These are phyloP conservation scores for Rhododendron vialii DNA, from an alignment of 148 eudicot species.

Conservation along the genomic window DNA sequence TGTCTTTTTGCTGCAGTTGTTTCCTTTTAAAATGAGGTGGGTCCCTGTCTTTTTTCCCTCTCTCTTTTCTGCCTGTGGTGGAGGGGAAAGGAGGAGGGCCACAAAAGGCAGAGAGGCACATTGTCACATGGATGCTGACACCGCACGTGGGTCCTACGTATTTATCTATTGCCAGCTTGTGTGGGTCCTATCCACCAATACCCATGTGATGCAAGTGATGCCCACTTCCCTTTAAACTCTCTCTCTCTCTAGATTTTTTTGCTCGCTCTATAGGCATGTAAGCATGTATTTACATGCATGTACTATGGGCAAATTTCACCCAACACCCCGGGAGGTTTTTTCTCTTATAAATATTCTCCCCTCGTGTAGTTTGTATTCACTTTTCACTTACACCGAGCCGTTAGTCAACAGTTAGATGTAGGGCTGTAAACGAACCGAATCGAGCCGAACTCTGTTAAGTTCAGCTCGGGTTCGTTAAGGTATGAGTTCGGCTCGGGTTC, in stretches of 20 bases:
- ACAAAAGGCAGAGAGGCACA: constrained; percentile 17
- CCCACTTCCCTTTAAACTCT: background rate
- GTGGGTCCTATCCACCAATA: constrained; percentile 18
- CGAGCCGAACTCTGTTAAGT: too few species aligned
- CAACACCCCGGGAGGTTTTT: background rate
- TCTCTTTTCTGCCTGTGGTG: background rate
- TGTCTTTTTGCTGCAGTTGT: constrained; percentile 14
- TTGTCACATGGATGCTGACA: constrained; percentile 22
- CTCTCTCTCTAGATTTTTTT: background rate
- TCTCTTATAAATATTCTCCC: background rate
- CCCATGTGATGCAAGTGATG: constrained; percentile 18
- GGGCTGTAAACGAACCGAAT: too few species aligned
- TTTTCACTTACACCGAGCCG: background rate
- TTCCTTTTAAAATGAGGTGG: background rate
- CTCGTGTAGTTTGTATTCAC: background rate
- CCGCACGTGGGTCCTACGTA: constrained; percentile 19
- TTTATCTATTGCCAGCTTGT: constrained; percentile 16
- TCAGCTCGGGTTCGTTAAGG: too few species aligned
- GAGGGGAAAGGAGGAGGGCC: constrained; percentile 12
- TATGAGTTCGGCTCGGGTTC: too few species aligned
- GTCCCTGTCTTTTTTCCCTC: background rate
- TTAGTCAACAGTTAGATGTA: background rate
- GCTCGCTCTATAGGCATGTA: background rate
- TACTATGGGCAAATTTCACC: background rate
- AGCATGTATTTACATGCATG: background rate